Base-by-base conservation (phyloP, 306 rosid genomes). In the Sicyos baderoa region DNA sequence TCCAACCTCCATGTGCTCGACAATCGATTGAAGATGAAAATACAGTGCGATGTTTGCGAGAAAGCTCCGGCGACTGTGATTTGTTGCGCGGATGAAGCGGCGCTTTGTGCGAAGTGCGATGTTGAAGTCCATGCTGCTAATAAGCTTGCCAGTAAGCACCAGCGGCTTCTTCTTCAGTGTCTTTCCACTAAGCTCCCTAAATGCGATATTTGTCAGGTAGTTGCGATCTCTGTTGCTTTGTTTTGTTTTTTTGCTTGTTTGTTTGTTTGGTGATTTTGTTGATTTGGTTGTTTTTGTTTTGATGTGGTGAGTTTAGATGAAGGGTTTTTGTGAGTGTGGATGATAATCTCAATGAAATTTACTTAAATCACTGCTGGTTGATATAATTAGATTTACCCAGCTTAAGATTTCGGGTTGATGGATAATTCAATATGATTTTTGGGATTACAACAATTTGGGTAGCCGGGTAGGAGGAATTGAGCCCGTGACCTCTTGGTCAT, bases 31-130 rank as follows among this genome's bases (percentile, higher is more conserved):
- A 74, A 5, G 32, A 47, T 91, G 99, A 93, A 86, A 71, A 90
- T 93, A 47, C 99, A 88, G 94, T 93, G 99, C 68, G 99, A 93
- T 84, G 97, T 86, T 72, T 93, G 99, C 67, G 99, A 93, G 90
- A 90, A 82, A 74, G 89, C 93, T 40, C 99, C 94, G 6, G 97
- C 99, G 27, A 85, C 94, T 0, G 86, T 93, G 76, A 93, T 93
- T 37, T 93, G 99, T 75, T 93, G 99, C 61, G 96, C 99, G 0
- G 99, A 93, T 74, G 99, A 93, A 76, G 99, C 99, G 5, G 97
- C 96, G 32, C 84, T 93, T 54, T 93, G 99, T 58, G 89, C 91
- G 14, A 90, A 82, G 79, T 93, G 99, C 42, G 99, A 93, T 37
- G 80, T 88, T 5, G 99, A 93, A 76, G 97, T 93, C 74, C 99